Percentiles rank a stretch among this genome's conserved stretches.
Evolutionary conservation across 345 rosid species (phyloP).

Genomic region (Balakata baccata): DNA sequence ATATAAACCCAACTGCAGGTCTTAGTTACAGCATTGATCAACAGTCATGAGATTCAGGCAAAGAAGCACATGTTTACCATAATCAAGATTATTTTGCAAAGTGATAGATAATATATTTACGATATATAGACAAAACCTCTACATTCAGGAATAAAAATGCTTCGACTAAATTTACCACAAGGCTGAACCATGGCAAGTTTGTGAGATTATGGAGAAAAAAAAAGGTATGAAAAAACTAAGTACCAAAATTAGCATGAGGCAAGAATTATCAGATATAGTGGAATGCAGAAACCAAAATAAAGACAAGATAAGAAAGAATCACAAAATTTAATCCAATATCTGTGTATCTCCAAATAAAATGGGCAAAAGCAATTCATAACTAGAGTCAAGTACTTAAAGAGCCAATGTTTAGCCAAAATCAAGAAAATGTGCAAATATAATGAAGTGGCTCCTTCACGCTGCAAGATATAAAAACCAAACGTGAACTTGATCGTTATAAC

Average conservation of each 20-base stretch:
- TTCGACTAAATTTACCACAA: neutral
- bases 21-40: constrained; percentile 4
- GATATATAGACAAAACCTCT: neutral
- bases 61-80: neutral
- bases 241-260: neutral
- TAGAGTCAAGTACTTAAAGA: too few species aligned
- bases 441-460: neutral
- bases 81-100: neutral
- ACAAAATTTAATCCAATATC: neutral
- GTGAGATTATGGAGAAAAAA: neutral
- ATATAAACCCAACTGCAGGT: neutral
- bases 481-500: neutral
- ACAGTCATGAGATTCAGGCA: neutral
- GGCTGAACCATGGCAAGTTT: neutral
- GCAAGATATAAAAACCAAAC: neutral
- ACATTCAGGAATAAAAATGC: neutral
- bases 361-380: too few species aligned
- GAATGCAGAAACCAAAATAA: neutral
- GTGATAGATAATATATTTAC: neutral
- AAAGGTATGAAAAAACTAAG: neutral
- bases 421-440: neutral
- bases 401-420: too few species aligned
- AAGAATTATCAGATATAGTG: neutral
- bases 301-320: neutral
- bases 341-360: too few species aligned